Evolutionary conservation across 106 monocot genomes (phyloP), one percentile per base, ranked within the genome.

Genomic region (Apostasia ramifera): DNA sequence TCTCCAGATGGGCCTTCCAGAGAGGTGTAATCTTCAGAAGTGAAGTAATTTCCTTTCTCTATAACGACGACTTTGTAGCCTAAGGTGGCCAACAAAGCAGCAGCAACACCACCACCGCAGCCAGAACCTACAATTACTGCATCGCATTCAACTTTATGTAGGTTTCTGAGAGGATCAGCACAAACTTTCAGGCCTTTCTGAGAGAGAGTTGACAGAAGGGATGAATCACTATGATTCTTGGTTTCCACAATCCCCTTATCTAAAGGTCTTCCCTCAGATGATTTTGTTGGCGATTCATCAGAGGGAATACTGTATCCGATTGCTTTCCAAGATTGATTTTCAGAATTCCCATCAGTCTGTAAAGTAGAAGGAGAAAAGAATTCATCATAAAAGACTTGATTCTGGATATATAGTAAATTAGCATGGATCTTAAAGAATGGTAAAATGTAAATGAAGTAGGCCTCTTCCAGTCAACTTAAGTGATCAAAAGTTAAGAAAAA

Each of bases 31-130:
- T 95, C 92, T 53, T 76, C 50, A 3, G 76, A 63, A 5, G 86
- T 84, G 70, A 84, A 92, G 77, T 95, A 95, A 70, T 82, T 80
- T 0, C 95, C 95, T 70, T 95, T 95, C 82, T 95, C 95, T 3
- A 95, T 9, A 54, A 95, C 84, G 0, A 95, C 48, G 0, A 95
- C 89, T 60, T 84, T 95, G 74, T 82, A 48, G 6, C 95, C 95
- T 1, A 76, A 53, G 63, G 63, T 76, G 6, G 92, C 76, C 2
- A 95, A 84, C 7, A 95, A 79, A 7, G 91, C 86, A 1, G 95
- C 92, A 1, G 95, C 92, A 13, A 92, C 95, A 6, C 84, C 91
- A 5, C 92, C 92, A 5, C 95, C 95, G 58, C 95, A 83, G 55
- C 95, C 92, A 13, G 95, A 92, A 8, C 95, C 95, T 1, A 88